A percentile compares a stretch with the other conserved stretches of the same genome.
phyloP scores from a whole-genome alignment of 257 asterid species.

The Coffea eugenioides region DNA sequence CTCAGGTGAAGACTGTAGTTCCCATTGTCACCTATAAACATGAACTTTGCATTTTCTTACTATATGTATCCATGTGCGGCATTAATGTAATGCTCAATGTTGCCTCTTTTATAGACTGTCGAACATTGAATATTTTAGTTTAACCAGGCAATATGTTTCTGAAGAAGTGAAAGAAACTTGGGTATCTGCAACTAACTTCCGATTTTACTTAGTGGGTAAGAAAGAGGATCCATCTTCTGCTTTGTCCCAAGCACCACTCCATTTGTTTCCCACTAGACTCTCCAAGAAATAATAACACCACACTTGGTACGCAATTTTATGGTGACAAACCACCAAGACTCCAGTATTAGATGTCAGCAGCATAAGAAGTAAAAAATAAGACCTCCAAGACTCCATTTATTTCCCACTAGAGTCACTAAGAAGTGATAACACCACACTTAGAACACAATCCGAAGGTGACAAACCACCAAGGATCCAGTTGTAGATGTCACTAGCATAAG shows the following conservation, averaged over 20 bases:
- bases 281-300: background rate
- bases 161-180: background rate
- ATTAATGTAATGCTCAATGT: background rate
- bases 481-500: background rate
- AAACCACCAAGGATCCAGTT: background rate
- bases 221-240: background rate
- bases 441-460: background rate
- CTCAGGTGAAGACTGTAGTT: constrained; percentile 58
- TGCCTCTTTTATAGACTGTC: background rate
- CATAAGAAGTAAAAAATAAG: background rate
- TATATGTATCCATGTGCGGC: background rate
- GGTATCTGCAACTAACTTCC: background rate
- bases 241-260: background rate
- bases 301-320: background rate
- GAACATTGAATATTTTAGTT: background rate
- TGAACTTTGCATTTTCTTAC: background rate
- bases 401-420: background rate
- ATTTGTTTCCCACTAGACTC: background rate
- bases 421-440: background rate
- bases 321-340: background rate
- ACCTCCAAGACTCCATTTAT: background rate
- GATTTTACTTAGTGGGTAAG: background rate
- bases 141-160: background rate
- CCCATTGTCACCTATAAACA: background rate
- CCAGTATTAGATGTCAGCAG: background rate